Evolutionary conservation across 1,284 basidiomycete species (phyloP).

Genomic region (Sanghuangporus baumii): DNA sequence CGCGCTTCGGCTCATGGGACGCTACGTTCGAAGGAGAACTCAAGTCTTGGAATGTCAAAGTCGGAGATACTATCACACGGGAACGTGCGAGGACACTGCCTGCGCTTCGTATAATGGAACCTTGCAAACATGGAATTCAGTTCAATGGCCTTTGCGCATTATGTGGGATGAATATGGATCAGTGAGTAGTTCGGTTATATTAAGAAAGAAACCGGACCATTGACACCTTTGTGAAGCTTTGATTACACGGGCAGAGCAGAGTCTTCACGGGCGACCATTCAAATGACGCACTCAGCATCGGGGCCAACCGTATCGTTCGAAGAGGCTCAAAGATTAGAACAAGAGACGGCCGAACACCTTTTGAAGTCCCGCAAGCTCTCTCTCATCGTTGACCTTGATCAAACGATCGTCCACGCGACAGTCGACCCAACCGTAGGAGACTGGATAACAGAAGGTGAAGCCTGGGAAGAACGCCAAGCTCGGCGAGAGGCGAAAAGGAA

Average conservation of each 20-base stretch:
- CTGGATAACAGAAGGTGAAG: conserved; percentile 85
- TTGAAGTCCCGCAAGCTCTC: conserved; percentile 77
- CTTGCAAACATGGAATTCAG: conserved; percentile 93
- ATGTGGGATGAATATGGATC: conserved; percentile 91
- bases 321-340: conserved; percentile 87
- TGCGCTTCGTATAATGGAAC: conserved; percentile 67
- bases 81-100: conserved; percentile 51
- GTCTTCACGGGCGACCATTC: conserved; percentile 74
- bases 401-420: conserved; percentile 97
- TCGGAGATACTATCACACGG: conserved; percentile 54
- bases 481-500: conserved; percentile 32
- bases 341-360: conserved; percentile 74
- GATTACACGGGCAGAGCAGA: conserved; percentile 86
- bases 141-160: conserved; percentile 88
- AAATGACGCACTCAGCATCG: conserved; percentile 79
- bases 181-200: conserved; percentile 44
- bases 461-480: conserved; percentile 55
- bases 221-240: conserved; percentile 39
- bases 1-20: conserved; percentile 85
- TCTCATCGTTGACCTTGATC: conserved; percentile 97
- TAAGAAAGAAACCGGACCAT: background rate
- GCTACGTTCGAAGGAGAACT: conserved; percentile 73
- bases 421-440: conserved; percentile 98
- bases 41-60: conserved; percentile 56
- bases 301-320: conserved; percentile 76